Conservation (phyloP, 2,329 filamentous ascomycete species). For the Trichothecium roseum region DNA sequence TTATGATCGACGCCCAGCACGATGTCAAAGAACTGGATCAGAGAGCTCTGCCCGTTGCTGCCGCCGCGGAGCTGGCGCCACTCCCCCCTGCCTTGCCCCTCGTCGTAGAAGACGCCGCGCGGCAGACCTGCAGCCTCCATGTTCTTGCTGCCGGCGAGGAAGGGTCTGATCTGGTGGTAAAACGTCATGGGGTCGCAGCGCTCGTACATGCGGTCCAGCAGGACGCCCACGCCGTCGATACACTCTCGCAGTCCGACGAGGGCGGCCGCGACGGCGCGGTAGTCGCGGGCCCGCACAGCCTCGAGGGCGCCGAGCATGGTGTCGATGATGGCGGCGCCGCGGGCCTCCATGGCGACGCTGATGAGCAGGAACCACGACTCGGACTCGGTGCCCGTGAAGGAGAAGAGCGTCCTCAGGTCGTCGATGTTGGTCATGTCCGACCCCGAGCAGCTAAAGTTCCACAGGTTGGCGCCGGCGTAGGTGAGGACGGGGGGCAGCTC, state of each 20-base stretch:
- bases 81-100: conserved; percentile 51
- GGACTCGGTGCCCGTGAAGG: conserved; percentile 79
- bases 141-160: conserved; percentile 83
- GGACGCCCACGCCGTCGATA: conserved; percentile 54
- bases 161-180: conserved; percentile 81
- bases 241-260: conserved; percentile 56
- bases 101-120: conserved; percentile 74
- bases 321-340: conserved; percentile 64
- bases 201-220: conserved; percentile 82
- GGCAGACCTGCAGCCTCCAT: conserved; percentile 80
- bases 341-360: conserved; percentile 81
- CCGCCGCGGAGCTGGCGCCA: conserved; percentile 80
- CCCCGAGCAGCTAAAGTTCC: conserved; percentile 63
- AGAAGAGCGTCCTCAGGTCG: conserved; percentile 61
- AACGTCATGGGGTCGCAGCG: conserved; percentile 79
- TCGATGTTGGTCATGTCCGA: conserved; percentile 53
- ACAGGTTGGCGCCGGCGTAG: conserved; percentile 76
- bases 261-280: conserved; percentile 47
- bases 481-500: conserved; percentile 84
- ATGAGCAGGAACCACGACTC: conserved; percentile 94
- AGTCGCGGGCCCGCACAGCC: conserved; percentile 53
- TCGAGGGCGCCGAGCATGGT: conserved; percentile 68
- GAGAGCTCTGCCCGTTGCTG: conserved; percentile 84
- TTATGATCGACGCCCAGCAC: conserved; percentile 73
- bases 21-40: conserved; percentile 90